Conservation (phyloP, 139 green algal genomes). For the Zygnema cylindricum region DNA sequence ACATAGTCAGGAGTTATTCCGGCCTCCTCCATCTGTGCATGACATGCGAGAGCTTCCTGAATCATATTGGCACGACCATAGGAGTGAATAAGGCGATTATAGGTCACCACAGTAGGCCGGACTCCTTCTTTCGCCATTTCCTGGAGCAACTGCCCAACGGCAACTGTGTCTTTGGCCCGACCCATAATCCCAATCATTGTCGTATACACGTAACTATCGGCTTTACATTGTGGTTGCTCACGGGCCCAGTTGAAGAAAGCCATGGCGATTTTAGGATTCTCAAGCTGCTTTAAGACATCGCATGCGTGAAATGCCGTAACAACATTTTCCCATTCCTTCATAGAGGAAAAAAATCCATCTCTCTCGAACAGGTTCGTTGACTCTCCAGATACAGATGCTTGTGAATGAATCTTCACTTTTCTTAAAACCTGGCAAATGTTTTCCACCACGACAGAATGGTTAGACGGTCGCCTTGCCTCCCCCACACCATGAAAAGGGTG, state of each 20-base stretch:
- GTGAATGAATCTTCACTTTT: background rate
- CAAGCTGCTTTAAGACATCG: conserved; percentile 29
- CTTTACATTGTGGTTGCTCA: conserved; percentile 1
- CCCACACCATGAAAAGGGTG: background rate
- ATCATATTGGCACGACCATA: conserved; percentile 17
- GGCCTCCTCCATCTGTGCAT: background rate
- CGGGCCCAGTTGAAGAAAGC: conserved; percentile 43
- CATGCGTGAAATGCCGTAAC: conserved; percentile 36
- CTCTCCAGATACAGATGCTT: background rate
- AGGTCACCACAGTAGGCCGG: conserved; percentile 19
- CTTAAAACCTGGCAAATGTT: background rate
- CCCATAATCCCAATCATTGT: conserved; percentile 39
- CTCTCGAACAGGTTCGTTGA: background rate
- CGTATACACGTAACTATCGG: conserved; percentile 35
- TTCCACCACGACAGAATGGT: background rate
- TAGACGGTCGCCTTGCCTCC: background rate
- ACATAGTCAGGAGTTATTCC: background rate
- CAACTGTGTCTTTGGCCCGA: background rate
- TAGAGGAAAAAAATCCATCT: background rate
- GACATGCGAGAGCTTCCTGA: background rate
- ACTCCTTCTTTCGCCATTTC: conserved; percentile 37
- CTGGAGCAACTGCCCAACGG: background rate
- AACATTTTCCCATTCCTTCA: background rate
- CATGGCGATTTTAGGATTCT: background rate
- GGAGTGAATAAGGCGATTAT: conserved; percentile 33